These are phyloP conservation scores for Aspergillus novoparasiticus DNA, from an alignment of 2,329 filamentous ascomycete genomes.

Conservation along the genomic window DNA sequence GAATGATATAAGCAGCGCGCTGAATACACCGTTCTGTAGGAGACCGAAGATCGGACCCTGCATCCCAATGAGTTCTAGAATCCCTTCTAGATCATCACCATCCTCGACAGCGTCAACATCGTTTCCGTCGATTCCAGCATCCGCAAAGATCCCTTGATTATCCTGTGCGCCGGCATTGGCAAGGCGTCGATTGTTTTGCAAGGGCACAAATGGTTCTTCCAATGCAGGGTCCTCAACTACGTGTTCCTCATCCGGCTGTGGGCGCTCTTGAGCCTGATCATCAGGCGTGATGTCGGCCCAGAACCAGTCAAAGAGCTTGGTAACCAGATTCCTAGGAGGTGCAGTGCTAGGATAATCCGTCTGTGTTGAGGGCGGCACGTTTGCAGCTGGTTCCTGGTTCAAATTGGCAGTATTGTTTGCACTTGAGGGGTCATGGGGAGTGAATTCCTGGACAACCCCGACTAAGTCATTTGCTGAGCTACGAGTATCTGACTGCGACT, in stretches of 20 bases:
- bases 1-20: slow-evolving; percentile 82
- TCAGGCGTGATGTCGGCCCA: slow-evolving; percentile 45
- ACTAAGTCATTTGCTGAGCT: background rate
- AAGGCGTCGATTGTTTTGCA: slow-evolving; percentile 48
- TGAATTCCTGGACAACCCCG: background rate
- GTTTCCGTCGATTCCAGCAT: slow-evolving; percentile 66
- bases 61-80: slow-evolving; percentile 95
- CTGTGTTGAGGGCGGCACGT: background rate
- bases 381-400: background rate
- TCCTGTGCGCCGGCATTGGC: slow-evolving; percentile 32
- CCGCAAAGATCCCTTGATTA: slow-evolving; percentile 40
- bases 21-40: slow-evolving; percentile 94
- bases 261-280: slow-evolving; percentile 40
- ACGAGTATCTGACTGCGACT: background rate
- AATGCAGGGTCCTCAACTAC: slow-evolving; percentile 61
- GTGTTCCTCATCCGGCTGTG: slow-evolving; percentile 59
- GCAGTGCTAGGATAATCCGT: slow-evolving; percentile 15
- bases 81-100: slow-evolving; percentile 91
- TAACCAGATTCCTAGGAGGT: slow-evolving; percentile 24
- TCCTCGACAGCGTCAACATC: slow-evolving; percentile 63
- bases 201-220: slow-evolving; percentile 63
- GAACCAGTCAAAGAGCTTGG: slow-evolving; percentile 45
- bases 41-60: slow-evolving; percentile 87
- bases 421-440: background rate
- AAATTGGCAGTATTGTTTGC: background rate